Conservation (phyloP, 129 eudicot species). For the Flaveria sonorensis region DNA sequence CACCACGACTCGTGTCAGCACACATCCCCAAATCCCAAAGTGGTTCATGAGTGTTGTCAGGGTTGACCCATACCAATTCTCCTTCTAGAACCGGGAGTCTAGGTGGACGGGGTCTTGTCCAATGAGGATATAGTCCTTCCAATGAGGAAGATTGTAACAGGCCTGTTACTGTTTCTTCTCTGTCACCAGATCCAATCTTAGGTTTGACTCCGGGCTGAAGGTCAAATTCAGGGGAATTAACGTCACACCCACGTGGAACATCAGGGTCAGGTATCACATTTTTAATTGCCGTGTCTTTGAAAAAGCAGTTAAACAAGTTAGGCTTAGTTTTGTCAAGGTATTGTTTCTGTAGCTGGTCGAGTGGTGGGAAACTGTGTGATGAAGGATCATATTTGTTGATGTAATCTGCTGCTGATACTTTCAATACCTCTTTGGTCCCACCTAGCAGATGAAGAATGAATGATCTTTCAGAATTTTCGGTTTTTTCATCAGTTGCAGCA, state of each 20-base stretch:
- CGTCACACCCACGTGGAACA: conserved; percentile 73
- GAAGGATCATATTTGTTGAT: conserved; percentile 62
- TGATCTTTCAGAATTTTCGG: conserved; percentile 64
- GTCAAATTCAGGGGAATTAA: conserved; percentile 84
- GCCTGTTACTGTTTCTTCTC: conserved; percentile 64
- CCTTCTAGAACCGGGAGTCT: conserved; percentile 77
- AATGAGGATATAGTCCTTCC: conserved; percentile 77
- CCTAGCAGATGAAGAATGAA: conserved; percentile 70
- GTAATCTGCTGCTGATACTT: conserved; percentile 68
- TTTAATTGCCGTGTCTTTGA: conserved; percentile 59
- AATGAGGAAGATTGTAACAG: conserved; percentile 55
- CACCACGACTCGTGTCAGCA: conserved; percentile 94
- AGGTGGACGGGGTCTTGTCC: conserved; percentile 90
- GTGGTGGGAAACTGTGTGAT: conserved; percentile 64
- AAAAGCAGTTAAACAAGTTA: conserved; percentile 51
- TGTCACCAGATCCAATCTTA: conserved; percentile 79
- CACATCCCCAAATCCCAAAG: conserved; percentile 98
- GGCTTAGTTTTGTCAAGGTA: conserved; percentile 50
- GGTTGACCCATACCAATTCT: conserved; percentile 93
- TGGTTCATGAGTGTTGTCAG: conserved; percentile 85
- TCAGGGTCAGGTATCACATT: conserved; percentile 87
- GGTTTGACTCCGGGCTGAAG: conserved; percentile 65
- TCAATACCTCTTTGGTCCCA: conserved; percentile 59
- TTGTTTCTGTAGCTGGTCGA: conserved; percentile 74
- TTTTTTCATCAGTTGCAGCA: conserved; percentile 66